Percentiles rank a stretch among this genome's conserved stretches.
Conservation (phyloP, 164 flowering plant genomes). For the Umbilicus rupestris region DNA sequence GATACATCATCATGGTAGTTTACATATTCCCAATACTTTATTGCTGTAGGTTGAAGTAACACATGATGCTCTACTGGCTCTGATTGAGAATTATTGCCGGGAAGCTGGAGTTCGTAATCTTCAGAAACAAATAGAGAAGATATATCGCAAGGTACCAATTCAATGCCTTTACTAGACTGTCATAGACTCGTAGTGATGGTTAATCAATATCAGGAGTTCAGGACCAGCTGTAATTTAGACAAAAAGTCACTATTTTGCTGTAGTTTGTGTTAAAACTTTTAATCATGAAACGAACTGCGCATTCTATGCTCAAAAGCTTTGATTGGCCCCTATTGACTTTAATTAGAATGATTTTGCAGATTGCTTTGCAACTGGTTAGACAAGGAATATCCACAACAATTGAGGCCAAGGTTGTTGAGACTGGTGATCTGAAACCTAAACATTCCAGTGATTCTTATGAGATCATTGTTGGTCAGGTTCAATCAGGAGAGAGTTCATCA, state of each 20-base stretch:
- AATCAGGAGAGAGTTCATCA: background rate
- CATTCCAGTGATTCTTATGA: constrained; percentile 18
- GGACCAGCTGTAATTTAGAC: background rate
- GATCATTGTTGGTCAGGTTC: constrained; percentile 12
- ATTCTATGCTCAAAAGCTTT: background rate
- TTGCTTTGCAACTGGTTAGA: constrained; percentile 79
- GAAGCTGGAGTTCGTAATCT: constrained; percentile 98
- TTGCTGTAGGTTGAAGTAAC: constrained; percentile 78
- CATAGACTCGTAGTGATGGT: background rate
- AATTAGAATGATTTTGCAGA: constrained; percentile 32
- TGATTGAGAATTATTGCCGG: constrained; percentile 86
- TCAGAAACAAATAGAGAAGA: constrained; percentile 94
- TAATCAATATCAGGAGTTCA: no score
- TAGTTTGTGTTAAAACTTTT: background rate
- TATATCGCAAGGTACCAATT: constrained; percentile 67
- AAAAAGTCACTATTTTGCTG: background rate
- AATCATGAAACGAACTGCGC: background rate
- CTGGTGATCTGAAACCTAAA: constrained; percentile 14
- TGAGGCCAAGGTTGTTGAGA: constrained; percentile 25
- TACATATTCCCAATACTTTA: background rate
- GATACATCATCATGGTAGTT: background rate
- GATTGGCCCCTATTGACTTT: background rate
- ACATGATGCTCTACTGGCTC: constrained; percentile 79
- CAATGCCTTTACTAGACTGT: background rate
- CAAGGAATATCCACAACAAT: constrained; percentile 26